These are phyloP conservation scores for Pestalotiopsis sp. DNA, from an alignment of 2,329 filamentous ascomycete species.

Conservation along the genomic window DNA sequence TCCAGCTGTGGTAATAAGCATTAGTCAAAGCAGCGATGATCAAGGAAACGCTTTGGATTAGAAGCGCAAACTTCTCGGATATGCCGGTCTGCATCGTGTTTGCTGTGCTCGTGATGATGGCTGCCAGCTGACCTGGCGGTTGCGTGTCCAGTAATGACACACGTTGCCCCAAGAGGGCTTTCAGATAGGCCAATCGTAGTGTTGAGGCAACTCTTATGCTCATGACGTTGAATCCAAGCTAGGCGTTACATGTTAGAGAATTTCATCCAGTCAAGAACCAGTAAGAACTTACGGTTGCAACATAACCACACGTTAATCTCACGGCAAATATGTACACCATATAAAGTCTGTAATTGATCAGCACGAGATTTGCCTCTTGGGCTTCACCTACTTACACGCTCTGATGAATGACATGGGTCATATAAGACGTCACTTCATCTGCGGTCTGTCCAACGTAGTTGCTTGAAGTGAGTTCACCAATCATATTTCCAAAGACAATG, in stretches of 20 bases:
- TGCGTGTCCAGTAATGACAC: conserved; percentile 67
- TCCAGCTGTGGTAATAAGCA: conserved; percentile 59
- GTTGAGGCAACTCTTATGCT: conserved; percentile 61
- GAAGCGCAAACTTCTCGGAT: conserved; percentile 60
- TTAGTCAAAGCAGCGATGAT: conserved; percentile 53
- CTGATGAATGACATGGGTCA: conserved; percentile 38
- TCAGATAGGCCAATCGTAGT: conserved; percentile 65
- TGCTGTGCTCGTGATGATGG: conserved; percentile 62
- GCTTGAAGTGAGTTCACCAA: conserved; percentile 45
- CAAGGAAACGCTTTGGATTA: conserved; percentile 55
- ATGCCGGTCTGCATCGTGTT: conserved; percentile 65
- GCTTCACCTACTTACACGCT: conserved; percentile 39
- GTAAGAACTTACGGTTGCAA: conserved; percentile 47
- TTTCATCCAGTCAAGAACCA: neutral
- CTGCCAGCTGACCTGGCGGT: conserved; percentile 59
- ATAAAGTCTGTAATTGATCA: conserved; percentile 50
- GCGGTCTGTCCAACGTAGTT: conserved; percentile 16
- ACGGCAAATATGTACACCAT: conserved; percentile 72
- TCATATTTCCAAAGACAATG: conserved; percentile 52
- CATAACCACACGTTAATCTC: conserved; percentile 63
- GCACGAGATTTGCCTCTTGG: neutral
- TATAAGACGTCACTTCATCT: conserved; percentile 19
- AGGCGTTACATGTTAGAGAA: neutral
- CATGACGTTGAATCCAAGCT: conserved; percentile 61
- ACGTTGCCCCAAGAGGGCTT: conserved; percentile 61